Conservation (phyloP, 306 rosid species). For the Inga leiocalycina region DNA sequence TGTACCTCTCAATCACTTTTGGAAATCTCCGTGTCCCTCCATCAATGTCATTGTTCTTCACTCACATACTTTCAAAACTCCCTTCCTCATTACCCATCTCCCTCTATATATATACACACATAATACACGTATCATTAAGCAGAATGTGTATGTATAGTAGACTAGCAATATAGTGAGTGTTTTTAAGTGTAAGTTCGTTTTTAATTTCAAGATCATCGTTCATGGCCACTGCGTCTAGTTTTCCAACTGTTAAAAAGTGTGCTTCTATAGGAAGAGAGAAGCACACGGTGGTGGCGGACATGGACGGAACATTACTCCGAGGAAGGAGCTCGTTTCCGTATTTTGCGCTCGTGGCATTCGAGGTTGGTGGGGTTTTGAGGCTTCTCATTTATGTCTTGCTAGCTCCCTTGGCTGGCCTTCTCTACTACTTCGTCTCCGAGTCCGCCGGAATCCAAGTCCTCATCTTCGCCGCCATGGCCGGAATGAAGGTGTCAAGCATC, state of each 20-base stretch:
- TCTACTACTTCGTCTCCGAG: conserved; percentile 76
- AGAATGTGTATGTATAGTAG: neutral
- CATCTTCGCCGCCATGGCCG: conserved; percentile 59
- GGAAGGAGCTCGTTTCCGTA: conserved; percentile 87
- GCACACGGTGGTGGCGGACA: conserved; percentile 76
- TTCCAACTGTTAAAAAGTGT: conserved; percentile 66
- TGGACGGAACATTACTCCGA: conserved; percentile 83
- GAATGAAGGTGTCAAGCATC: conserved; percentile 57
- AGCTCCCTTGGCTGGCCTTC: conserved; percentile 67
- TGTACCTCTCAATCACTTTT: conserved; percentile 29
- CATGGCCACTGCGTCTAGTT: conserved; percentile 27
- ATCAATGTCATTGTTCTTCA: conserved; percentile 22
- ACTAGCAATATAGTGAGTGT: neutral
- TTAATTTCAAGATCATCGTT: neutral
- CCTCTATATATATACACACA: neutral
- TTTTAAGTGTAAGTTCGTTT: neutral
- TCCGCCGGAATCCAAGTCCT: conserved; percentile 75
- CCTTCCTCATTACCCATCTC: neutral
- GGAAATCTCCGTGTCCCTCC: conserved; percentile 39
- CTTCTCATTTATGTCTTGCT: conserved; percentile 63
- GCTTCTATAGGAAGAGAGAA: conserved; percentile 61
- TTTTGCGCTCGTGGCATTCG: conserved; percentile 77
- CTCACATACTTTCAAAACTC: neutral
- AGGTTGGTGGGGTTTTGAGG: conserved; percentile 70
- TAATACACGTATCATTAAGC: neutral